Conservation (phyloP, 2,329 filamentous ascomycete genomes). For the Biscogniauxia marginata region DNA sequence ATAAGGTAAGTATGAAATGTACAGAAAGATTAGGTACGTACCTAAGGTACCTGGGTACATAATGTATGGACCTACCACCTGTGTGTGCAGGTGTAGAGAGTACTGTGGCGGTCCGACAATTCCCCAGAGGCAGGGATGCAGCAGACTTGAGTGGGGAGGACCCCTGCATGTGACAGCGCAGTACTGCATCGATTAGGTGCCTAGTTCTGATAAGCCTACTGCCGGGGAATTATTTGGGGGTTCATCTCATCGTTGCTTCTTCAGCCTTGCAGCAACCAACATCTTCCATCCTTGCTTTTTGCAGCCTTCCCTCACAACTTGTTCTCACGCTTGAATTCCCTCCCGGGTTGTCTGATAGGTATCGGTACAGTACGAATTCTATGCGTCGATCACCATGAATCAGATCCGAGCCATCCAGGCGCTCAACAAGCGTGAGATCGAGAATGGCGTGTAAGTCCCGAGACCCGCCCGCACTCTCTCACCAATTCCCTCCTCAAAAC, state of each 20-base stretch:
- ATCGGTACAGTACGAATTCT: too few relatives aligned
- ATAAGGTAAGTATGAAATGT: not conserved
- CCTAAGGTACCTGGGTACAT: slow-evolving; percentile 1
- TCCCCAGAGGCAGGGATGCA: slow-evolving; percentile 17
- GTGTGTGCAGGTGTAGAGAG: too few relatives aligned
- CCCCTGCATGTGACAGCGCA: slow-evolving; percentile 2
- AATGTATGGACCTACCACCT: not conserved
- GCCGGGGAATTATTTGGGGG: slow-evolving; percentile 1
- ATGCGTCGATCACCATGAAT: slow-evolving; percentile 65
- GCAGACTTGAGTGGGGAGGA: not conserved
- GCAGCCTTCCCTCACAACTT: not conserved
- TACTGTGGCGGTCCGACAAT: slow-evolving; percentile 24
- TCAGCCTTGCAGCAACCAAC: slow-evolving; percentile 17
- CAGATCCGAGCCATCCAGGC: slow-evolving; percentile 88
- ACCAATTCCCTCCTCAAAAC: not conserved
- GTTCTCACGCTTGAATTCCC: not conserved
- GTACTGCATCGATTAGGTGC: not conserved
- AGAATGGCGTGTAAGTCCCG: slow-evolving; percentile 73
- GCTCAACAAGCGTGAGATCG: slow-evolving; percentile 92
- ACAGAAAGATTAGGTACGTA: not conserved
- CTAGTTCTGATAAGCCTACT: not conserved
- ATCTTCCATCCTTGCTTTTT: slow-evolving; percentile 1
- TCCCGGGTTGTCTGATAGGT: not conserved
- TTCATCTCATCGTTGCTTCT: slow-evolving; percentile 2
- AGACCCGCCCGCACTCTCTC: not conserved